Base-by-base conservation (phyloP, 495 filamentous ascomycete species). In the Hypoxylon crocopeplum region DNA sequence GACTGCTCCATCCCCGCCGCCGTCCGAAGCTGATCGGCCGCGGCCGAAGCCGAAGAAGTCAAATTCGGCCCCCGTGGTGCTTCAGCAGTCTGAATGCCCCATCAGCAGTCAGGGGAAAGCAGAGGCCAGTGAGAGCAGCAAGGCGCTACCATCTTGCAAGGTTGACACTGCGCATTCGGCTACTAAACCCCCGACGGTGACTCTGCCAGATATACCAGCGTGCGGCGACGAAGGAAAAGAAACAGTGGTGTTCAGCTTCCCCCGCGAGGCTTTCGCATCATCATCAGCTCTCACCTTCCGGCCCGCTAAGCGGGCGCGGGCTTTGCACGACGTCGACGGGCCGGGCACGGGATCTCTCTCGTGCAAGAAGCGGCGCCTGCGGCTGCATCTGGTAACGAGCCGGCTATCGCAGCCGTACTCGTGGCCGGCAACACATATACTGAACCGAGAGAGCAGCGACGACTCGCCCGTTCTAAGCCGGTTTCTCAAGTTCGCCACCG, bases 351-450 rank as follows among this genome's bases (percentile, higher is more conserved):
- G 74, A 3, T 61, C 56, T 0, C 48, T 80, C 13, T 59, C 77
- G 27, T 82, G 78, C 69, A 91, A 91, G 75, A 89, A 88, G 69
- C 84, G 88, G 20, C 79, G 88, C 7, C 65, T 91, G 12, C 80
- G 84, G 4, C 71, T 84, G 15, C 72, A 82, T 17, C 73, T 90
- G 16, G 80, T 89, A 57, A 91, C 88, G 3, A 89, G 86, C 3
- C 78, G 86, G 13, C 81, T 91, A 1, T 88, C 85, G 21, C 77
- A 75, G 38, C 88, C 87, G 1, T 91, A 84, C 66, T 88, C 87
- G 1, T 73, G 79, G 8, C 88, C 88, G 0, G 80, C 88, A 4
- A 85, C 86, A 16, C 84, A 90, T 67, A 86, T 89, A 48, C 75
- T 86, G 47, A 82, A 86, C 68, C 78, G 86, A 27, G 79, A 79